Percentiles rank a stretch among this genome's conserved stretches.
Evolutionary conservation across 495 filamentous ascomycete species (phyloP).

Genomic region (Haplographium delicatum): DNA sequence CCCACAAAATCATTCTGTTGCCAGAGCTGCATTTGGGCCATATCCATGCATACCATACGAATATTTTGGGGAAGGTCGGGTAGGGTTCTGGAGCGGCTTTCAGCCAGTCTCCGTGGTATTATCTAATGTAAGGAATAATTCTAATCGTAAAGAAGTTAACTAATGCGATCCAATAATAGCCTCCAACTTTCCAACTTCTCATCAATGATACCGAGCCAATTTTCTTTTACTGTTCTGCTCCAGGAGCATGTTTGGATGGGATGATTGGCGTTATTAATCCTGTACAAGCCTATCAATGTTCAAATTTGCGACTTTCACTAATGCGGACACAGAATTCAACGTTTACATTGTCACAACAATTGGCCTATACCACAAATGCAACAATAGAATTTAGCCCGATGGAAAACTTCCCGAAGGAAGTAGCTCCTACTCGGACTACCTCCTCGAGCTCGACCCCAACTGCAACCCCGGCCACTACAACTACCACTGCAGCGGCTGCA

Average conservation of each 20-base stretch:
- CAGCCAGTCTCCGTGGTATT: conserved; percentile 23
- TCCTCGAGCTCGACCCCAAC: conserved; percentile 5
- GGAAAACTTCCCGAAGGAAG: conserved; percentile 14
- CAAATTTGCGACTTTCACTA: neutral
- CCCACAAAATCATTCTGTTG: conserved; percentile 55
- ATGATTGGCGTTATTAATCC: conserved; percentile 50
- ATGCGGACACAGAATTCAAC: conserved; percentile 18
- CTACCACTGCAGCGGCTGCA: conserved; percentile 4
- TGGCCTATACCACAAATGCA: conserved; percentile 10
- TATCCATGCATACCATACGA: conserved; percentile 58
- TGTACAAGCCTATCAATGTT: neutral
- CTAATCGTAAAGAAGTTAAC: neutral
- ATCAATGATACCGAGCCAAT: conserved; percentile 55
- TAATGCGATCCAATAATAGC: conserved; percentile 25
- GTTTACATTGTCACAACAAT: conserved; percentile 8
- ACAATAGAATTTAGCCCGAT: conserved; percentile 15
- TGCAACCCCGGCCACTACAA: conserved; percentile 13
- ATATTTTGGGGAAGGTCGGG: conserved; percentile 30
- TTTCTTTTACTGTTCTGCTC: conserved; percentile 56
- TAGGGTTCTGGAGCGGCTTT: conserved; percentile 45
- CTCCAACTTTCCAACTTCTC: conserved; percentile 40
- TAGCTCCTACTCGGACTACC: neutral
- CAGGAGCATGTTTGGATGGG: conserved; percentile 33
- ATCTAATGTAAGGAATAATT: conserved; percentile 26
- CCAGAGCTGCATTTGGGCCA: conserved; percentile 42